Percentiles rank a stretch among this genome's conserved stretches.
phyloP scores from a whole-genome alignment of 345 rosid genomes.

The Capsella bursapastoris region DNA sequence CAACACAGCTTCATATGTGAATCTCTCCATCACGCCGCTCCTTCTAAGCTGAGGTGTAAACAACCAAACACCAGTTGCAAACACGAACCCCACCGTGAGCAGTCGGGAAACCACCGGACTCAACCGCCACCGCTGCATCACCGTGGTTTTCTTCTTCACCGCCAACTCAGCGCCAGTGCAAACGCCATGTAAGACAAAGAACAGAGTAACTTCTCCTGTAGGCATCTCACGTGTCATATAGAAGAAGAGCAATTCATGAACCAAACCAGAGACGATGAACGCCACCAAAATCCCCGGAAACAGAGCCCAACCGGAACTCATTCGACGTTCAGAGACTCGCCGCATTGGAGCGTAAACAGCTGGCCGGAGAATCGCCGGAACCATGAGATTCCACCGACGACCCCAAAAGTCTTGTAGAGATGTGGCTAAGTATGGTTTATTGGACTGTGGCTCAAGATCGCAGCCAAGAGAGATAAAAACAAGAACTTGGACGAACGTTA shows the following conservation, averaged over 20 bases:
- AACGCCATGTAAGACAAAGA: slow-evolving; percentile 48
- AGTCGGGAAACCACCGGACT: slow-evolving; percentile 34
- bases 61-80: slow-evolving; percentile 44
- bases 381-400: slow-evolving; percentile 61
- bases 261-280: slow-evolving; percentile 45
- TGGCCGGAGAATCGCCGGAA: slow-evolving; percentile 49
- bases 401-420: slow-evolving; percentile 72
- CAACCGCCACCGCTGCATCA: slow-evolving; percentile 28
- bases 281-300: slow-evolving; percentile 35
- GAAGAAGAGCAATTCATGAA: slow-evolving; percentile 46
- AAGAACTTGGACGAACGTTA: slow-evolving; percentile 25
- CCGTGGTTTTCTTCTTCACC: slow-evolving; percentile 39
- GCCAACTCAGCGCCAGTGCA: slow-evolving; percentile 44
- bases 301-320: slow-evolving; percentile 31
- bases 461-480: slow-evolving; percentile 19
- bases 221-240: slow-evolving; percentile 38
- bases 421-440: slow-evolving; percentile 54
- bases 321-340: not conserved
- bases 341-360: slow-evolving; percentile 51
- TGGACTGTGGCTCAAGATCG: slow-evolving; percentile 49
- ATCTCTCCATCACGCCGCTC: slow-evolving; percentile 31
- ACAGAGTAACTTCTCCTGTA: slow-evolving; percentile 47
- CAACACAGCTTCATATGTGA: slow-evolving; percentile 18
- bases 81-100: slow-evolving; percentile 46
- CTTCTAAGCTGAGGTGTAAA: slow-evolving; percentile 46